Evolutionary conservation across 2,329 filamentous ascomycete genomes (phyloP), one percentile per base, ranked within the genome.

Genomic region (Colletotrichum liriopes): DNA sequence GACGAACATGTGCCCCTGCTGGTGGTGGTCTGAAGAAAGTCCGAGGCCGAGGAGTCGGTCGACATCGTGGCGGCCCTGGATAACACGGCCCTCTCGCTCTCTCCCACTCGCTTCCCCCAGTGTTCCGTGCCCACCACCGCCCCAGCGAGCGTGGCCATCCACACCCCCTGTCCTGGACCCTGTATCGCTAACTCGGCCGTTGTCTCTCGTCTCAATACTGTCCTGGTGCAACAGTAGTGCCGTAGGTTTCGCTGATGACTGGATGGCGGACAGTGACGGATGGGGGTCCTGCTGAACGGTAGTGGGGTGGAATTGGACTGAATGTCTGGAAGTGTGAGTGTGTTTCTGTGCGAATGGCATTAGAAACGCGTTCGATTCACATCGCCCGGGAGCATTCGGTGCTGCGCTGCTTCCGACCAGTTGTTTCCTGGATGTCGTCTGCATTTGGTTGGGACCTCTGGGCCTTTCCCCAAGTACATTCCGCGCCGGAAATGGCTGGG

Each of bases 111-210:
- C 35, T 9, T 39, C 18, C 23, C n/a, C 14, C 26, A 20, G 6
- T 52, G 5, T 35, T 14, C 52, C 16, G 32, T 32, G 11, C n/a
- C 20, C 45, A 49, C 16, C 7, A 18, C 12, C 37, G 55, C 1
- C 32, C 54, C 54, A 32, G 58, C n/a, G 29, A 45, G 43, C 47
- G 45, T 26, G 26, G 32, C 23, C 41, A 58, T 49, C 41, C 29
- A 64, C 16, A 59, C n/a, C 67, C 66, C 66, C 67, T 66, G 67
- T 35, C 52, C 37, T 29, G 37, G 67, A 70, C 62, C 62, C 67
- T 70, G 43, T 65, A 64, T 56, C 49, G 39, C 65, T 62, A 67
- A 61, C 43, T 67, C 45, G 56, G 55, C 47, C 47, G 55, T 54
- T 41, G 51, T 23, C 49, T 63, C 65, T 18, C 37, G 56, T 58